Conservation (phyloP, 2,329 filamentous ascomycete species). For the Blumeria graminis region DNA sequence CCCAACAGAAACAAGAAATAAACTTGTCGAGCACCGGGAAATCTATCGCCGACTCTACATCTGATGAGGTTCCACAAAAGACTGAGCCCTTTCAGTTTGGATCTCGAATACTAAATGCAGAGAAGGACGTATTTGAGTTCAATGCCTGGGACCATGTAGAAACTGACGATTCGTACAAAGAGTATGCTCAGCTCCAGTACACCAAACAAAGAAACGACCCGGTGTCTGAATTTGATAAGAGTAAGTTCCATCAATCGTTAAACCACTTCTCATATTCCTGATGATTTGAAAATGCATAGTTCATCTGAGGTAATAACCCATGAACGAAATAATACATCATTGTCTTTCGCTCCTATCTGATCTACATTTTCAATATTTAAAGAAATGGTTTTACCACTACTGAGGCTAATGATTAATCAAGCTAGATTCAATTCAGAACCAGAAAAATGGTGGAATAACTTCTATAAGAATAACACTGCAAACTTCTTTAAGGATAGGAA, state of each 20-base stretch:
- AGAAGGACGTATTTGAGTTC: slow-evolving; percentile 84
- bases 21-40: no score
- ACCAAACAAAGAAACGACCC: slow-evolving; percentile 63
- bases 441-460: slow-evolving; percentile 92
- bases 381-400: slow-evolving; percentile 3
- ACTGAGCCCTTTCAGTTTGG: slow-evolving; percentile 91
- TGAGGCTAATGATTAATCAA: slow-evolving; percentile 21
- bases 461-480: slow-evolving; percentile 90
- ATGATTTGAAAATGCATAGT: slow-evolving; percentile 42
- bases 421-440: slow-evolving; percentile 72
- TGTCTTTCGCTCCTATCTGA: slow-evolving; percentile 60
- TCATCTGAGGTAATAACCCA: slow-evolving; percentile 34
- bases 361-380: slow-evolving; percentile 11
- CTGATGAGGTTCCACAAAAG: slow-evolving; percentile 34
- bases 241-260: slow-evolving; percentile 21
- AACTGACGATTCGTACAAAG: slow-evolving; percentile 68
- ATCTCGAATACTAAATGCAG: slow-evolving; percentile 58
- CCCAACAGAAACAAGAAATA: no score
- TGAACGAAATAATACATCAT: slow-evolving; percentile 34
- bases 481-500: slow-evolving; percentile 99
- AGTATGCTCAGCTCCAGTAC: slow-evolving; percentile 68
- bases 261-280: slow-evolving; percentile 14
- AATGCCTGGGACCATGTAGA: slow-evolving; percentile 98
- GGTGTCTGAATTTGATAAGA: slow-evolving; percentile 81
- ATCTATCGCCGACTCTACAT: no score